Percentiles rank a stretch among this genome's conserved stretches.
phyloP scores from a whole-genome alignment of 495 filamentous ascomycete genomes.

The Penicillium bovifimosum region DNA sequence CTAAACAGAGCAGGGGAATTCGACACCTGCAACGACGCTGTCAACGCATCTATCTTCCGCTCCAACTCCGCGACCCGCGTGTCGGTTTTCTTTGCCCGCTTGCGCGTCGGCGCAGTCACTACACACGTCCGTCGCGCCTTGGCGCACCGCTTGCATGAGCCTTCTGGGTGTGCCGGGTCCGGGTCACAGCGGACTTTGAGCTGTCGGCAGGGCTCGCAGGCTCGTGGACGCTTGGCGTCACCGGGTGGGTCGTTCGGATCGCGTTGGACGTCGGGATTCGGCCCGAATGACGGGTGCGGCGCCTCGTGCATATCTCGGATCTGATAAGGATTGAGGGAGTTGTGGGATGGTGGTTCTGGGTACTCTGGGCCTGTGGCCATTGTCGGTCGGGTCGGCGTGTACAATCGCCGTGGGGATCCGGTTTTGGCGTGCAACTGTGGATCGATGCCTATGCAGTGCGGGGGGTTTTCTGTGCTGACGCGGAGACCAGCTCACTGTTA shows the following conservation, averaged over 20 bases:
- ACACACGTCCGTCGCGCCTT: constrained; percentile 77
- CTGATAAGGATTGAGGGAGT: constrained; percentile 6
- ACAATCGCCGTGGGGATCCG: constrained; percentile 11
- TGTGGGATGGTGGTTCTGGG: constrained; percentile 28
- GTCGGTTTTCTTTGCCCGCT: constrained; percentile 91
- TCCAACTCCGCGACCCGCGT: constrained; percentile 88
- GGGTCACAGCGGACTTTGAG: constrained; percentile 89
- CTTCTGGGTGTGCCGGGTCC: constrained; percentile 47
- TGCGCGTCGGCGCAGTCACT: constrained; percentile 75
- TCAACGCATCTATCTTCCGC: constrained; percentile 87
- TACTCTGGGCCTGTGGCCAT: constrained; percentile 19
- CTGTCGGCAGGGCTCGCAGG: constrained; percentile 85
- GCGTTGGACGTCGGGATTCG: constrained; percentile 5
- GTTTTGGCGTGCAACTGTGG: constrained; percentile 24
- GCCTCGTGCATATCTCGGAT: not conserved
- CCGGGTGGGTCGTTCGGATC: constrained; percentile 36
- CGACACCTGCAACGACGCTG: constrained; percentile 62
- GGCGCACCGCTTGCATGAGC: constrained; percentile 77
- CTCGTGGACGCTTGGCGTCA: constrained; percentile 74
- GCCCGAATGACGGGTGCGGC: not conserved
- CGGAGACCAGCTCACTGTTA: not conserved
- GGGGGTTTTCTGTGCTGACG: constrained; percentile 1
- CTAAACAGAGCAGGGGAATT: constrained; percentile 11
- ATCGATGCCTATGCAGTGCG: constrained; percentile 32
- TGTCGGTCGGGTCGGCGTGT: constrained; percentile 13